Base-by-base conservation (phyloP, 192 early-diverging fungal species). In the Backusella psychrophila region DNA sequence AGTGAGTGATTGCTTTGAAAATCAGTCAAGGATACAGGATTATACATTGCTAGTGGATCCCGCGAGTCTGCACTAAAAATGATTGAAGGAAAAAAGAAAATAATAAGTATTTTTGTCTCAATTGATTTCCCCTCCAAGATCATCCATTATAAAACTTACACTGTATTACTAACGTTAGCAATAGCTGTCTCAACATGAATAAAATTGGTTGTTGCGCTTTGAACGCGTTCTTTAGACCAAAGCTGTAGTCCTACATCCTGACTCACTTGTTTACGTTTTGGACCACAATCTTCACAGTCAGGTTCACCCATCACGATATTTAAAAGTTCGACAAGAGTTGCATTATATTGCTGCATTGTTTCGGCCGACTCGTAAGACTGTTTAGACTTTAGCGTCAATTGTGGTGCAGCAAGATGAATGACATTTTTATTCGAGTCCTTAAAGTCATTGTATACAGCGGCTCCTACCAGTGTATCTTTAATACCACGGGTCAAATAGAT, bases 291-390 rank as follows among this genome's bases (percentile, higher is more conserved):
- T 6, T 23, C 41, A 21, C 91, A 53, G 23, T 68, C 53, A 53
- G 4, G 15, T 23, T 73, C 73, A 11, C 77, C 80, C n/a, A 89
- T 36, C 1, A 88, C 69, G 12, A 73, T 66, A 8, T 59, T 41
- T 67, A 91, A 76, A 68, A 88, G 80, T 3, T 87, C 81, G 9
- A 77, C 71, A 31, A 92, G 66, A 8, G 79, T 79, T 19, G 66
- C 65, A 69, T 82, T 68, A 52, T 90, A 91, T 15, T 81, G 52
- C n/a, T 41, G 52, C 9, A 90, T 19, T 9, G 84, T 80, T 8
- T 87, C 76, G 11, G 79, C 69, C 12, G 91, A 83, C 12, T 83
- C 63, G 78, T 93, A 93, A 52, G 90, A 90, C 39, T 92, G 85
- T 36, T 87, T 91, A 31, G 89, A 87, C 19, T 90, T 89, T 42